Percentiles rank a stretch among this genome's conserved stretches.
phyloP scores from a whole-genome alignment of 768 basidiomycete species.

The Trametopsis cervina region DNA sequence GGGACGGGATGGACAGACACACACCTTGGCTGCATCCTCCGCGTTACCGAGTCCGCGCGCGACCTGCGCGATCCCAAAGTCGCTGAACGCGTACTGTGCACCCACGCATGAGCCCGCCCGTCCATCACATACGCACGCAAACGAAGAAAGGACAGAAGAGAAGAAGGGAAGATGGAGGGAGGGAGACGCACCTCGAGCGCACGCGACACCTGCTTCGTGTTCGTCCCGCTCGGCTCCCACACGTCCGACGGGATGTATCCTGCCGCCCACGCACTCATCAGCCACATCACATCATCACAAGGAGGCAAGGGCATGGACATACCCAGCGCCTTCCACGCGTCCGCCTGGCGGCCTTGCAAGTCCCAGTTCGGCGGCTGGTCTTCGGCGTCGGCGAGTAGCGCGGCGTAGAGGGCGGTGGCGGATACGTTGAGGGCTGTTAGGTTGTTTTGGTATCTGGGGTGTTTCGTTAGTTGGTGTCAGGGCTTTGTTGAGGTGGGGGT shows the following conservation, averaged over 20 bases:
- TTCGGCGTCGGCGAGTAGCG: conserved; percentile 55
- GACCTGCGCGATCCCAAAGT: conserved; percentile 60
- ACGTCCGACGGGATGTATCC: conserved; percentile 29
- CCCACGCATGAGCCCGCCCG: too few species aligned
- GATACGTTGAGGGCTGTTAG: conserved; percentile 42
- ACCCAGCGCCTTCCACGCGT: conserved; percentile 51
- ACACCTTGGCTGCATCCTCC: conserved; percentile 45
- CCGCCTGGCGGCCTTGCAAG: conserved; percentile 51
- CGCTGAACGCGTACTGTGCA: conserved; percentile 55
- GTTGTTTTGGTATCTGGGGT: conserved; percentile 44
- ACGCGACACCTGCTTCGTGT: conserved; percentile 56
- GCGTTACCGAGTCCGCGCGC: conserved; percentile 45
- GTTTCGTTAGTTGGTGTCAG: not conserved
- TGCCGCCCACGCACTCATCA: conserved; percentile 4
- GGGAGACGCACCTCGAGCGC: conserved; percentile 44
- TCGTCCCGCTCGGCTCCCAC: conserved; percentile 39
- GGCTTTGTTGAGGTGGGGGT: too few species aligned
- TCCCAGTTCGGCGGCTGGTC: conserved; percentile 54
- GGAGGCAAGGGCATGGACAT: conserved; percentile 3
- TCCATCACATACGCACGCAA: not conserved
- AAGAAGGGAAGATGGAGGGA: not conserved
- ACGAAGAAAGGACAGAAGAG: not conserved
- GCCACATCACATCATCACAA: not conserved
- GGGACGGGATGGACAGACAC: not conserved
- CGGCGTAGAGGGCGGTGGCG: conserved; percentile 42